Evolutionary conservation across 495 filamentous ascomycete genomes (phyloP).

Genomic region (Xylaria cubensis): DNA sequence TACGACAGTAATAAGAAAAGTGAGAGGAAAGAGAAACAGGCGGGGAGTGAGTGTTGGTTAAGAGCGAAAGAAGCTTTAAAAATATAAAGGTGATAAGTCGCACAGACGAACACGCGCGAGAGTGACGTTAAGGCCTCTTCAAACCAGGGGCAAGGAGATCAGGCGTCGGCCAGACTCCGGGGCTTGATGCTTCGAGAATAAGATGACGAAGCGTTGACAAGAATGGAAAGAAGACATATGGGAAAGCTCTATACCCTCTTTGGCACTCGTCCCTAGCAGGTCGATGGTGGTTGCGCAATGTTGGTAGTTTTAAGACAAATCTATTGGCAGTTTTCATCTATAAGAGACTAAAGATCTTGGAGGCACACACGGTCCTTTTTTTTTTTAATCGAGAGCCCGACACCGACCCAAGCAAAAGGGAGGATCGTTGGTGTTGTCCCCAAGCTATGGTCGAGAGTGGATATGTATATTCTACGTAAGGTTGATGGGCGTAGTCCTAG

Average conservation of each 20-base stretch:
- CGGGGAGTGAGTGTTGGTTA: slow-evolving; percentile 8
- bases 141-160: slow-evolving; percentile 30
- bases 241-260: slow-evolving; percentile 41
- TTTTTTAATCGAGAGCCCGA: slow-evolving; percentile 17
- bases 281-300: slow-evolving; percentile 40
- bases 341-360: slow-evolving; percentile 31
- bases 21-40: slow-evolving; percentile 4
- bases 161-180: slow-evolving; percentile 44
- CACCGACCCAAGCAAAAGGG: background rate
- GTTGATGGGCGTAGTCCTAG: slow-evolving; percentile 41
- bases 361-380: slow-evolving; percentile 37
- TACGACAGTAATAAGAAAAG: slow-evolving; percentile 4
- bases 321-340: slow-evolving; percentile 35
- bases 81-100: slow-evolving; percentile 22
- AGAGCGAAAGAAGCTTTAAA: slow-evolving; percentile 25
- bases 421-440: slow-evolving; percentile 1
- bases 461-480: slow-evolving; percentile 35
- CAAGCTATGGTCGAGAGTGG: slow-evolving; percentile 21
- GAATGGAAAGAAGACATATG: slow-evolving; percentile 29
- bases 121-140: slow-evolving; percentile 28
- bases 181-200: slow-evolving; percentile 39
- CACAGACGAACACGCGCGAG: slow-evolving; percentile 25
- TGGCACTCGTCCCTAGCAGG: slow-evolving; percentile 29
- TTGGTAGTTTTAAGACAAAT: slow-evolving; percentile 43
- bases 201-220: slow-evolving; percentile 35